Conservation (phyloP, 768 basidiomycete genomes). For the Pleurotus eryngii region DNA sequence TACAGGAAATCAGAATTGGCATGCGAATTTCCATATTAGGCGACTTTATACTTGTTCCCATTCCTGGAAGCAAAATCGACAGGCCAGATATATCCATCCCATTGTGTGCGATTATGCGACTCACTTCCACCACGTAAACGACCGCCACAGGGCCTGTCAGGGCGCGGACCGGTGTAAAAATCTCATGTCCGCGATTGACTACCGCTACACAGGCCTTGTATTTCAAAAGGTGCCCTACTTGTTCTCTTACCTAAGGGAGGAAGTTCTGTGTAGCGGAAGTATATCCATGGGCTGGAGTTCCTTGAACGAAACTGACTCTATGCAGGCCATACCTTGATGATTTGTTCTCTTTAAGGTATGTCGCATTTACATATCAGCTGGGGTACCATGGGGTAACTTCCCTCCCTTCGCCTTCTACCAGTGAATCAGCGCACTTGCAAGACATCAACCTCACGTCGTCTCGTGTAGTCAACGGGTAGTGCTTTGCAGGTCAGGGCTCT, state of each 20-base stretch:
- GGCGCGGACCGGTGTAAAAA: too few relatives aligned
- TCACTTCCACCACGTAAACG: neutral
- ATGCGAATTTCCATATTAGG: conserved; percentile 1
- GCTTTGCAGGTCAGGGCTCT: conserved; percentile 4
- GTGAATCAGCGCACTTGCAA: neutral
- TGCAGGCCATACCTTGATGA: neutral
- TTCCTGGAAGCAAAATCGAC: conserved; percentile 5
- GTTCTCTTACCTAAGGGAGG: conserved; percentile 7
- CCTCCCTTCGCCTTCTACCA: conserved; percentile 3
- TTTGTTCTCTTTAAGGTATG: conserved; percentile 5
- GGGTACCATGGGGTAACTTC: neutral
- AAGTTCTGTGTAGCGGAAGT: neutral
- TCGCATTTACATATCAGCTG: conserved; percentile 1
- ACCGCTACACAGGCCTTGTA: neutral
- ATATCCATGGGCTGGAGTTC: conserved; percentile 2
- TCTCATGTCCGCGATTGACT: neutral
- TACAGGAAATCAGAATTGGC: neutral
- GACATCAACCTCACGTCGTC: neutral
- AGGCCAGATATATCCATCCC: conserved; percentile 1
- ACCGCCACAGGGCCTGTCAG: too few relatives aligned
- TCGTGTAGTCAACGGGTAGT: neutral
- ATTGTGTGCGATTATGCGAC: neutral
- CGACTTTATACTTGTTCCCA: conserved; percentile 5
- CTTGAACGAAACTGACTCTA: conserved; percentile 1
- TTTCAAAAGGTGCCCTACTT: conserved; percentile 2